These are phyloP conservation scores for Symbiodinium pilosum DNA, from an alignment of 73 alveolate genomes.

Conservation along the genomic window DNA sequence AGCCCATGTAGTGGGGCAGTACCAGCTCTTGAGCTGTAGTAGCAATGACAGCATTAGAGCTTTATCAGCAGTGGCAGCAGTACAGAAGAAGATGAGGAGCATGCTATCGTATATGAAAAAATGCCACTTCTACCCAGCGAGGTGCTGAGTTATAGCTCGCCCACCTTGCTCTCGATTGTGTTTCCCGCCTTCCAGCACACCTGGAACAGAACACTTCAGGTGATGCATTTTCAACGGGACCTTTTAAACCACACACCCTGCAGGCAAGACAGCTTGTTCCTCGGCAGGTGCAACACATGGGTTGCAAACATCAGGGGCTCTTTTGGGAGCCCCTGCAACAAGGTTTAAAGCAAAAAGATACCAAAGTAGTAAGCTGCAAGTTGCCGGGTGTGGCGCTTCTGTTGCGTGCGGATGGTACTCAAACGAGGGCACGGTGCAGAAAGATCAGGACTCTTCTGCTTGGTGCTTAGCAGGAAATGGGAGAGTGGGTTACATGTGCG, in stretches of 20 bases:
- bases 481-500: too few species aligned
- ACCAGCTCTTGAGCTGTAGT: too few species aligned
- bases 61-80: too few species aligned
- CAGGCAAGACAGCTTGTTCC: neutral
- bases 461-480: too few species aligned
- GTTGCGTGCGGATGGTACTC: neutral
- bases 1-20: too few species aligned
- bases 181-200: neutral
- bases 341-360: neutral
- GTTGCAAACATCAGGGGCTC: too few species aligned
- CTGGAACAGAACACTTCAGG: neutral
- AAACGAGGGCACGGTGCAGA: neutral
- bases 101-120: too few species aligned
- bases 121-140: neutral
- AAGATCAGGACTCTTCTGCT: too few species aligned
- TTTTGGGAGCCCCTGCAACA: too few species aligned
- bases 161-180: slow-evolving; percentile 6
- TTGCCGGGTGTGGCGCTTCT: neutral
- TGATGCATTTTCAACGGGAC: slow-evolving; percentile 3
- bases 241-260: neutral
- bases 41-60: too few species aligned
- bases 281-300: neutral
- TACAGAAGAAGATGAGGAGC: neutral
- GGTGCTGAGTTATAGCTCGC: neutral
- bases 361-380: neutral